These are phyloP conservation scores for Agarophyton chilense DNA, from an alignment of 23 red algal genomes.

Conservation along the genomic window DNA sequence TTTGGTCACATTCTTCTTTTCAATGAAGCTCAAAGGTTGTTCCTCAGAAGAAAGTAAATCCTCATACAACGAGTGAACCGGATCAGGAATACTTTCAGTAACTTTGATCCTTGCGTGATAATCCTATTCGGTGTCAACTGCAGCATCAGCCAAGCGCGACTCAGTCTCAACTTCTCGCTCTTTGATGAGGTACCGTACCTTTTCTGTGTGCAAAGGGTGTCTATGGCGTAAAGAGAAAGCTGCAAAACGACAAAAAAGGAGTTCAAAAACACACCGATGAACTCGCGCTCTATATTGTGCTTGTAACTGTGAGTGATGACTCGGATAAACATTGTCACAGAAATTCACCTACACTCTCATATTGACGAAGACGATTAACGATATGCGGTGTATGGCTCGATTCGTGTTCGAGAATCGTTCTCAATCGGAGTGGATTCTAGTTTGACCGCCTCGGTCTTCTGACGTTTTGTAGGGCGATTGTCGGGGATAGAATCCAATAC, in stretches of 20 bases:
- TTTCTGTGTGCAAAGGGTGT: not conserved
- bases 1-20: not conserved
- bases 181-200: not conserved
- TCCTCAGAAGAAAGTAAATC: not conserved
- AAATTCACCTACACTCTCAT: not conserved
- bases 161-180: not conserved
- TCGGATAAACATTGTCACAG: slow-evolving; percentile 15
- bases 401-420: slow-evolving; percentile 10
- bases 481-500: slow-evolving; percentile 43
- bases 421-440: slow-evolving; percentile 16
- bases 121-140: not conserved
- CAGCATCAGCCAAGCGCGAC: not conserved
- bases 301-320: not conserved
- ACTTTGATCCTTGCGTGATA: not conserved
- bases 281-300: not conserved
- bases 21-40: not conserved
- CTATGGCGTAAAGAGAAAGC: not conserved
- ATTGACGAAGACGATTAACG: slow-evolving; percentile 10
- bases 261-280: not conserved
- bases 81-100: not conserved
- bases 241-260: not conserved
- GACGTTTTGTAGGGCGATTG: slow-evolving; percentile 44
- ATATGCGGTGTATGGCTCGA: slow-evolving; percentile 15
- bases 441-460: slow-evolving; percentile 20
- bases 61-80: not conserved